Base-by-base conservation (phyloP, 306 rosid genomes). In the Prunus mume region DNA sequence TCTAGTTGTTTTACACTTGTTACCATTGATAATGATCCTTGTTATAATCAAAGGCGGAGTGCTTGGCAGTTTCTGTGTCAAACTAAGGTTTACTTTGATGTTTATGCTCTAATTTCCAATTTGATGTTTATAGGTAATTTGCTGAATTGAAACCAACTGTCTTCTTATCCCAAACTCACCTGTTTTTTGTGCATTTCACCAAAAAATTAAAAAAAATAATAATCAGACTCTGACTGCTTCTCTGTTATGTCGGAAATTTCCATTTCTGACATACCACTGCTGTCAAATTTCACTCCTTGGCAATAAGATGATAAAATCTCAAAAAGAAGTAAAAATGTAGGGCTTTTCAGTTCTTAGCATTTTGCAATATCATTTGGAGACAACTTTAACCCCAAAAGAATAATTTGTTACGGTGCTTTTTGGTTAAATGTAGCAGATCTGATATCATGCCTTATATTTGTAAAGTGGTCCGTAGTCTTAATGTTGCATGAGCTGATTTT, bases 401-500 rank as follows among this genome's bases (percentile, higher is more conserved):
- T 20, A 46, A 46, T 9, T 25, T 45, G 47, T 68, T 47, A 22
- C 41, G 30, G 3, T 13, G 7, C 2, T 45, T 24, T 6, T 22
- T 60, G n/a, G 45, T 32, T 9, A 6, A 2, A 30, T 62, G 47
- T 34, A 38, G 22, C 32, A 25, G 28, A 66, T 13, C 68, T 47
- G 15, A 4, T 14, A 46, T 27, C 22, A 19, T 19, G 55, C 20
- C 62, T 32, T 77, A 28, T 32, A 43, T 8, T 60, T 20, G 45
- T 49, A 43, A 46, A 8, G 25, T 56, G 68, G 15, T 50, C 55
- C 72, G 57, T 71, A 79, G 68, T 61, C 14, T 75, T 65, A 50
- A 27, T 71, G 34, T 75, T 75, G 68, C 75, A 30, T 20, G 27
- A 55, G 10, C 41, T 45, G 70, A 62, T 68, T n/a, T 83, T 75